These are phyloP conservation scores for Samsoniella hepiali DNA, from an alignment of 2,329 filamentous ascomycete genomes.

Conservation along the genomic window DNA sequence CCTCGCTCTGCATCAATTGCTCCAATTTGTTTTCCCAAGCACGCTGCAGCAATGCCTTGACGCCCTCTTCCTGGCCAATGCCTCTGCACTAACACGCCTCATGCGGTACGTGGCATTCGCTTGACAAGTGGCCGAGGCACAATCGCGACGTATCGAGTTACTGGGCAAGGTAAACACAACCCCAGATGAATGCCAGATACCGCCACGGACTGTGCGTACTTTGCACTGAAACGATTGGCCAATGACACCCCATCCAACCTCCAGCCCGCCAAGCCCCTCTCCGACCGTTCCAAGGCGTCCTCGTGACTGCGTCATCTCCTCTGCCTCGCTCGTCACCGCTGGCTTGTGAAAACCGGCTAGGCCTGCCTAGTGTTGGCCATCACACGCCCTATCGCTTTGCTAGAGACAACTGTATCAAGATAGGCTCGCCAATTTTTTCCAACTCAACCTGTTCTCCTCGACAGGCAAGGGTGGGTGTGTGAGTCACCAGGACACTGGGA, in stretches of 20 bases:
- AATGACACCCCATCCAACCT: background rate
- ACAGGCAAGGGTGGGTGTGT: background rate
- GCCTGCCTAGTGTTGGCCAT: background rate
- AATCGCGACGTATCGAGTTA: slow-evolving; percentile 3
- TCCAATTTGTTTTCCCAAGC: too few species aligned
- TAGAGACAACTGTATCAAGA: background rate
- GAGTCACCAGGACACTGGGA: background rate
- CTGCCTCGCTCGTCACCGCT: slow-evolving; percentile 13
- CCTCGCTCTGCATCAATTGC: background rate
- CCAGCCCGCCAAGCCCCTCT: background rate
- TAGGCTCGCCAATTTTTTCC: background rate
- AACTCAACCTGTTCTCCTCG: background rate
- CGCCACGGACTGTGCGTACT: background rate
- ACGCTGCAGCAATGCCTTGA: background rate
- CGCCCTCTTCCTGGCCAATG: background rate
- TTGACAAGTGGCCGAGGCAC: background rate
- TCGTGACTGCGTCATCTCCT: slow-evolving; percentile 15
- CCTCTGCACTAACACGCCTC: background rate
- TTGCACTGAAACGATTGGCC: background rate
- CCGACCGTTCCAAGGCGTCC: slow-evolving; percentile 6
- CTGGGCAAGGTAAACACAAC: background rate
- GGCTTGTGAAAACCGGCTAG: background rate
- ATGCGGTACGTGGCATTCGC: background rate
- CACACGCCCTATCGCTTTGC: too few species aligned
- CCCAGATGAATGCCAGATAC: slow-evolving; percentile 11